These are phyloP conservation scores for Wickerhamomyces sp. DNA, from an alignment of 1,139 yeast species.

Conservation along the genomic window DNA sequence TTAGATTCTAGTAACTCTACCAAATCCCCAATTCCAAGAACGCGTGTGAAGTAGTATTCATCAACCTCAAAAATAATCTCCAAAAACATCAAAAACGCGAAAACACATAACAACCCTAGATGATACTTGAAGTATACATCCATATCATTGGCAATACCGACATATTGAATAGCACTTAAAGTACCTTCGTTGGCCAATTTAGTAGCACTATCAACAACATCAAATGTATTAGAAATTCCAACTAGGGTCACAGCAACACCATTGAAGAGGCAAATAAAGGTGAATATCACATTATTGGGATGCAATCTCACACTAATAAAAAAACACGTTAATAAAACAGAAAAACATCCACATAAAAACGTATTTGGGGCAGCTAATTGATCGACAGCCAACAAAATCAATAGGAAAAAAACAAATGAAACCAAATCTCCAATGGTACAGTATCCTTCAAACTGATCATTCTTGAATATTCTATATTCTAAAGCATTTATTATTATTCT, in stretches of 20 bases:
- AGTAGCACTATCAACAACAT: neutral
- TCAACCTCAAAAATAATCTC: neutral
- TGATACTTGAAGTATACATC: neutral
- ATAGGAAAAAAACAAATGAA: neutral
- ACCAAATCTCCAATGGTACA: neutral
- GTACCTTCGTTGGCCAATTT: neutral
- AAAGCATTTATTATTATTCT: neutral
- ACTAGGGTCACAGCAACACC: slow-evolving; percentile 4
- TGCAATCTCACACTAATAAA: slow-evolving; percentile 2
- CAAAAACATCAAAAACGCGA: neutral
- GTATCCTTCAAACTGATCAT: neutral
- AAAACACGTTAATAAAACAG: slow-evolving; percentile 5
- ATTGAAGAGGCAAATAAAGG: slow-evolving; percentile 1
- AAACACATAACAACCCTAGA: neutral
- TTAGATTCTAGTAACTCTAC: neutral
- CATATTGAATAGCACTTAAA: neutral
- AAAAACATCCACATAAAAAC: slow-evolving; percentile 1
- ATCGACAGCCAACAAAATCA: slow-evolving; percentile 2
- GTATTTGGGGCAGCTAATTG: slow-evolving; percentile 3
- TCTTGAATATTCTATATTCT: neutral
- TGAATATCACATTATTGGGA: neutral
- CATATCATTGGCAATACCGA: neutral
- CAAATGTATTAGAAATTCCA: slow-evolving; percentile 1
- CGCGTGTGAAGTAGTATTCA: neutral
- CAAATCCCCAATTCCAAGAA: neutral